Conservation (phyloP, 768 basidiomycete species). For the Lentinula edodes region DNA sequence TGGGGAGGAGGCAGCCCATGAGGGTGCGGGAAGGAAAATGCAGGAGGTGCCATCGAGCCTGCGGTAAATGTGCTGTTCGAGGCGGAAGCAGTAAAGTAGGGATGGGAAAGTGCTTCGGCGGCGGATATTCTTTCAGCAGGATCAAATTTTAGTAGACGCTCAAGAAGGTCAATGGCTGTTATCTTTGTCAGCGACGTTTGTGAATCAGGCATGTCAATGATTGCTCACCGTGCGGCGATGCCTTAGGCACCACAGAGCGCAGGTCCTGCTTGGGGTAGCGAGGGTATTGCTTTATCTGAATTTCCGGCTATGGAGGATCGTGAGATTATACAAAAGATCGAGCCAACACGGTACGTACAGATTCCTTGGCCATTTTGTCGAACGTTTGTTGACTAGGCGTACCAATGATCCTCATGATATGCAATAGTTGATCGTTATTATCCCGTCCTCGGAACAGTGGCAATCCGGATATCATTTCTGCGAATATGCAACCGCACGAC, state of each 20-base stretch:
- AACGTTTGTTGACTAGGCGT: conserved; percentile 88
- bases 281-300: conserved; percentile 78
- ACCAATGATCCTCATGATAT: conserved; percentile 96
- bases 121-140: conserved; percentile 89
- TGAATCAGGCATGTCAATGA: neutral
- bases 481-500: conserved; percentile 99
- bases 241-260: conserved; percentile 78
- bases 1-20: conserved; percentile 40
- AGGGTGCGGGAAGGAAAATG: conserved; percentile 65
- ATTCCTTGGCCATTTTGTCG: conserved; percentile 84
- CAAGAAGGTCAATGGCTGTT: conserved; percentile 85
- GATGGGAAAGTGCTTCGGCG: conserved; percentile 85
- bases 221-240: conserved; percentile 67
- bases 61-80: conserved; percentile 36
- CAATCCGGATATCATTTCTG: conserved; percentile 98
- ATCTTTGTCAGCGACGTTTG: conserved; percentile 12
- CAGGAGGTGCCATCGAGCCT: conserved; percentile 62
- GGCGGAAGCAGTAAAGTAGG: conserved; percentile 73
- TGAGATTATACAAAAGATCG: neutral
- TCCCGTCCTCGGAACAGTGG: conserved; percentile 96
- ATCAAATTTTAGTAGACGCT: conserved; percentile 93
- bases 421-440: conserved; percentile 95
- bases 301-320: conserved; percentile 60
- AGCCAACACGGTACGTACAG: conserved; percentile 44
- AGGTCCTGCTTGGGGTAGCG: conserved; percentile 83